phyloP scores from a whole-genome alignment of 768 basidiomycete genomes.

The Suillus fuscotomentosus region DNA sequence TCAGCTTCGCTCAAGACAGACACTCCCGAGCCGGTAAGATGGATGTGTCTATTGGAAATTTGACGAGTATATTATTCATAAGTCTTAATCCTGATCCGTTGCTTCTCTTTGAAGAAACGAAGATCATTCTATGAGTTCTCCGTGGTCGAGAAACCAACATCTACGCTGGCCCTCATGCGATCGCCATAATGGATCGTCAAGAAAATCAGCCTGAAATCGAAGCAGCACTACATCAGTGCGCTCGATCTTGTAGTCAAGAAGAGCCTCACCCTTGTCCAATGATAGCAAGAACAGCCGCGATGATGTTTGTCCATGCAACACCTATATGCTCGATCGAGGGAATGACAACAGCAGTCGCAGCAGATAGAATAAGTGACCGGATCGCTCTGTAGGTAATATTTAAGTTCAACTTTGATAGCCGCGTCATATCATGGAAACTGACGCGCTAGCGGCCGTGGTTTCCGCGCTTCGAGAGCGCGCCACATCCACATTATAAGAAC shows the following conservation, averaged over 20 bases:
- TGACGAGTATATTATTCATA: background rate
- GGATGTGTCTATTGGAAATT: background rate
- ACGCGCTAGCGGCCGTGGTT: slow-evolving; percentile 50
- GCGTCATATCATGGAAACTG: slow-evolving; percentile 11
- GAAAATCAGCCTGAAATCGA: slow-evolving; percentile 39
- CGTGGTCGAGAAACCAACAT: slow-evolving; percentile 44
- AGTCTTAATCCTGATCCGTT: background rate
- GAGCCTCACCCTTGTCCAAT: slow-evolving; percentile 45
- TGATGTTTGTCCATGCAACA: slow-evolving; percentile 41
- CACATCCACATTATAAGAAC: background rate
- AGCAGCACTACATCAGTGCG: background rate
- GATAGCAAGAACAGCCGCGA: slow-evolving; percentile 44
- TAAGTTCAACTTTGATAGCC: too few relatives aligned
- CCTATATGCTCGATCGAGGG: slow-evolving; percentile 52
- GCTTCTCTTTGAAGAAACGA: background rate
- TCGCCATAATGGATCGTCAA: slow-evolving; percentile 49
- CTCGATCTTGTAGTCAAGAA: background rate
- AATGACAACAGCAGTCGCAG: slow-evolving; percentile 46
- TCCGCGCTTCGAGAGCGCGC: background rate
- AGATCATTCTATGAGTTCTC: slow-evolving; percentile 20
- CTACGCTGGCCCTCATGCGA: slow-evolving; percentile 47
- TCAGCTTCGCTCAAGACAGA: background rate
- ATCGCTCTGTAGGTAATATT: slow-evolving; percentile 39
- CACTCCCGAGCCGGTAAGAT: background rate
- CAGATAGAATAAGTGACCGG: slow-evolving; percentile 42